Percentiles rank a stretch among this genome's conserved stretches.
phyloP scores from a whole-genome alignment of 345 rosid genomes.

The Rhizophora mangle region DNA sequence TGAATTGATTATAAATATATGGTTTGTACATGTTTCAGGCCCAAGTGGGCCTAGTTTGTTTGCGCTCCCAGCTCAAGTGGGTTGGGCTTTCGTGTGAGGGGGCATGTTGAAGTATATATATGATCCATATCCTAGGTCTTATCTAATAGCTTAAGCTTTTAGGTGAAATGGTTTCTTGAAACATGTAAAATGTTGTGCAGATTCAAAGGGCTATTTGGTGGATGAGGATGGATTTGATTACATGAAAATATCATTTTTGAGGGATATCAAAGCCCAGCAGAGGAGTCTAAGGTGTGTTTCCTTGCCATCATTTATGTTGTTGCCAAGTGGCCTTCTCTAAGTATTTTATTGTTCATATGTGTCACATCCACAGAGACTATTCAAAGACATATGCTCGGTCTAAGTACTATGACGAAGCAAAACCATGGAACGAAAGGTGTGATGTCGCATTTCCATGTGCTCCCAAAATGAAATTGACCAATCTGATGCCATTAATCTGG shows the following conservation, averaged over 20 bases:
- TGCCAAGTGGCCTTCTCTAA: slow-evolving; percentile 8
- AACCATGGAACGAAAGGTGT: slow-evolving; percentile 95
- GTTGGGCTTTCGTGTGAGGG: too few species aligned
- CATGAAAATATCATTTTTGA: slow-evolving; percentile 88
- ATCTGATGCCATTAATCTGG: slow-evolving; percentile 90
- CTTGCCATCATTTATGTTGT: background rate
- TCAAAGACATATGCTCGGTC: slow-evolving; percentile 95
- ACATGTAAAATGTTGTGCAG: slow-evolving; percentile 38
- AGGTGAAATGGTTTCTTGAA: too few species aligned
- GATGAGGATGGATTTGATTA: slow-evolving; percentile 98
- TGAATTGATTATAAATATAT: too few species aligned
- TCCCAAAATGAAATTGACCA: slow-evolving; percentile 91
- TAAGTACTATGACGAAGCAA: slow-evolving; percentile 95
- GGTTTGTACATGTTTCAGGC: too few species aligned
- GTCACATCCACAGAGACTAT: slow-evolving; percentile 68
- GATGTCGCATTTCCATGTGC: slow-evolving; percentile 98
- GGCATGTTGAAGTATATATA: too few species aligned
- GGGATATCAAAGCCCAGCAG: slow-evolving; percentile 94
- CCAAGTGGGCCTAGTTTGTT: too few species aligned
- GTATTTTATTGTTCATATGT: slow-evolving; percentile 12
- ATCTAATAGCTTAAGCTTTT: too few species aligned
- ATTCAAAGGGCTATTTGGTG: slow-evolving; percentile 92
- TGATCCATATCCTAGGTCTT: too few species aligned
- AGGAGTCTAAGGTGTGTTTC: slow-evolving; percentile 77
- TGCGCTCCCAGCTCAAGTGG: too few species aligned